A percentile compares a stretch with the other conserved stretches of the same genome.
Conservation (phyloP, 768 basidiomycete genomes). For the Cubamyces lactineus region DNA sequence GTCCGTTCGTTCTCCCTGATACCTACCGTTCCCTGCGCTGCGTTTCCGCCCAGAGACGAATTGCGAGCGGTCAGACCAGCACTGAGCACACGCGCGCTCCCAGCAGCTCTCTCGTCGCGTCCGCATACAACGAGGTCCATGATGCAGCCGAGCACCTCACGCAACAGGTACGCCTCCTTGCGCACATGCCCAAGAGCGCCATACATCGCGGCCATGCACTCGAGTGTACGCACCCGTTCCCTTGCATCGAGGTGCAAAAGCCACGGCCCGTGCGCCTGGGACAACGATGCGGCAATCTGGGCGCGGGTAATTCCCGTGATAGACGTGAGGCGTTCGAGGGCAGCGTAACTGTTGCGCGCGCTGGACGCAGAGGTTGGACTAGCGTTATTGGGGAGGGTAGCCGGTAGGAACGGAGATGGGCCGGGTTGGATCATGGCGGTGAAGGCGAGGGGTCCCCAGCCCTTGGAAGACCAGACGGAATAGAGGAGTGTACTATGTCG, state of each 20-base stretch:
- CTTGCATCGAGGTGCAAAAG: constrained; percentile 75
- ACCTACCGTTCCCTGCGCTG: constrained; percentile 59
- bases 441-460: constrained; percentile 82
- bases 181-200: constrained; percentile 81
- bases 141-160: constrained; percentile 84
- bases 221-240: constrained; percentile 73
- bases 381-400: constrained; percentile 53
- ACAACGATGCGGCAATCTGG: constrained; percentile 64
- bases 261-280: constrained; percentile 86
- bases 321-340: constrained; percentile 65
- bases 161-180: constrained; percentile 85
- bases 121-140: constrained; percentile 88
- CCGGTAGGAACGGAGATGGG: constrained; percentile 60
- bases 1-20: constrained; percentile 73
- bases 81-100: constrained; percentile 47
- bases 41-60: constrained; percentile 35
- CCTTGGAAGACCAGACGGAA: constrained; percentile 83
- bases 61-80: constrained; percentile 55
- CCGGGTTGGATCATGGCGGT: constrained; percentile 73
- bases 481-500: constrained; percentile 77
- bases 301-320: constrained; percentile 73
- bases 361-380: constrained; percentile 32
- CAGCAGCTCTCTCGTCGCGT: constrained; percentile 62
- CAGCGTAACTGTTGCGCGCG: constrained; percentile 38
- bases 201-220: constrained; percentile 74